phyloP scores from a whole-genome alignment of 768 basidiomycete species.

The Austroboletus festivus region DNA sequence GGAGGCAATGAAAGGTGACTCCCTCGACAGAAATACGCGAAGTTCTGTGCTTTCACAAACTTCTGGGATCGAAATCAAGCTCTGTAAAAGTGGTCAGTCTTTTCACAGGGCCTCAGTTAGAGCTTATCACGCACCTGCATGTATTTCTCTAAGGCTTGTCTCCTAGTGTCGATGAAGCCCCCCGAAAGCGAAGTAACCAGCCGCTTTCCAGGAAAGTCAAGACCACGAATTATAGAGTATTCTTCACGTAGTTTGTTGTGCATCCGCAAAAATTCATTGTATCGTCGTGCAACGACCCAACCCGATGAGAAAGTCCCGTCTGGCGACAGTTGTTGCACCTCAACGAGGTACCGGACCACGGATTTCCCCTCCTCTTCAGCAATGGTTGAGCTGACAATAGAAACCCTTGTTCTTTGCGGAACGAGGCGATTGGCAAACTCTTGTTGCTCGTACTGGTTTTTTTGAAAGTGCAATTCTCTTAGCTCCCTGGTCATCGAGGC shows the following conservation, averaged over 20 bases:
- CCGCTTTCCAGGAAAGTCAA: slow-evolving; percentile 94
- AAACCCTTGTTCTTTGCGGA: slow-evolving; percentile 79
- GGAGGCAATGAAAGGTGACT: slow-evolving; percentile 75
- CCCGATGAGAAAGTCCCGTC: slow-evolving; percentile 80
- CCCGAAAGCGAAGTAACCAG: slow-evolving; percentile 83
- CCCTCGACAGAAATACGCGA: slow-evolving; percentile 80
- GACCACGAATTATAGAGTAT: slow-evolving; percentile 57
- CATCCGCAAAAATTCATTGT: slow-evolving; percentile 92
- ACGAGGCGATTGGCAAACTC: slow-evolving; percentile 86
- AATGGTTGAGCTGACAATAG: slow-evolving; percentile 78
- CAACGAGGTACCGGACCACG: slow-evolving; percentile 88
- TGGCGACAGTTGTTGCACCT: slow-evolving; percentile 81
- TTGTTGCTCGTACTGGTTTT: slow-evolving; percentile 90
- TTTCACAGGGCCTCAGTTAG: no score
- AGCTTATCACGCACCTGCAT: slow-evolving; percentile 61
- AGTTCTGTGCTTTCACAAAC: slow-evolving; percentile 84
- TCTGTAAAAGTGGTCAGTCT: slow-evolving; percentile 41
- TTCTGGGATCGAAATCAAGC: slow-evolving; percentile 64
- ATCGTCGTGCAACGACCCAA: slow-evolving; percentile 91
- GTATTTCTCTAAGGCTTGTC: slow-evolving; percentile 81
- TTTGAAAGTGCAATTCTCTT: slow-evolving; percentile 84
- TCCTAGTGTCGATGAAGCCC: slow-evolving; percentile 83
- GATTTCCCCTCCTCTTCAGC: slow-evolving; percentile 85
- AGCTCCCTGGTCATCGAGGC: slow-evolving; percentile 79
- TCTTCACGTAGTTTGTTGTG: slow-evolving; percentile 83